These are phyloP conservation scores for Fusarium sp. DNA, from an alignment of 2,329 filamentous ascomycete species.

Conservation along the genomic window DNA sequence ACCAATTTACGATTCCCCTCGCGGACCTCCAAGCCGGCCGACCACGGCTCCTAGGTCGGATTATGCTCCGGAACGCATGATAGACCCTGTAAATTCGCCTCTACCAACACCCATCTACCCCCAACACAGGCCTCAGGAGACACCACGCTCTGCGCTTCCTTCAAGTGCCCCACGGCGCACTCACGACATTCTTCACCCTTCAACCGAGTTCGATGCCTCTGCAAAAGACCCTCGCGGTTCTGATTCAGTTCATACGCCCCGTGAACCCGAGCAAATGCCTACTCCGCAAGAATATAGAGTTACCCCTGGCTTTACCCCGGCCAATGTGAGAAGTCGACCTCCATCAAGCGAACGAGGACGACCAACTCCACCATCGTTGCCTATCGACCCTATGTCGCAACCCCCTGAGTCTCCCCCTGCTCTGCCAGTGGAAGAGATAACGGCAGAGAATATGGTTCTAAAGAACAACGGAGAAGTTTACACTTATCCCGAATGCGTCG, in stretches of 20 bases:
- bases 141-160: slow-evolving; percentile 31
- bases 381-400: slow-evolving; percentile 48
- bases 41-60: slow-evolving; percentile 26
- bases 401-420: slow-evolving; percentile 31
- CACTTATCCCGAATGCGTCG: slow-evolving; percentile 65
- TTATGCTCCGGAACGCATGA: slow-evolving; percentile 40
- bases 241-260: slow-evolving; percentile 29
- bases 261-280: slow-evolving; percentile 47
- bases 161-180: slow-evolving; percentile 25
- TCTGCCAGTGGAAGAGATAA: slow-evolving; percentile 56
- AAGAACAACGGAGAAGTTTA: slow-evolving; percentile 64
- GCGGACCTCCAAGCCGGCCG: slow-evolving; percentile 1
- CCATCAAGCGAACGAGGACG: slow-evolving; percentile 47
- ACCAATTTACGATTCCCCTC: slow-evolving; percentile 7
- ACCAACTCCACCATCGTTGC: slow-evolving; percentile 48
- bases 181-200: slow-evolving; percentile 39
- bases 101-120: slow-evolving; percentile 15
- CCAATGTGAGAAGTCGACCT: slow-evolving; percentile 49
- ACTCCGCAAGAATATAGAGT: slow-evolving; percentile 48
- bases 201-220: slow-evolving; percentile 38
- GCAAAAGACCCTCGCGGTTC: slow-evolving; percentile 28
- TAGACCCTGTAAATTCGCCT: slow-evolving; percentile 30
- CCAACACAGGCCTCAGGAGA: slow-evolving; percentile 22
- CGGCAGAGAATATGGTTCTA: slow-evolving; percentile 59
- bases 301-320: slow-evolving; percentile 51